Evolutionary conservation across 2,329 filamentous ascomycete genomes (phyloP), one percentile per base, ranked within the genome.

Genomic region (Elsinoe fawcettii): DNA sequence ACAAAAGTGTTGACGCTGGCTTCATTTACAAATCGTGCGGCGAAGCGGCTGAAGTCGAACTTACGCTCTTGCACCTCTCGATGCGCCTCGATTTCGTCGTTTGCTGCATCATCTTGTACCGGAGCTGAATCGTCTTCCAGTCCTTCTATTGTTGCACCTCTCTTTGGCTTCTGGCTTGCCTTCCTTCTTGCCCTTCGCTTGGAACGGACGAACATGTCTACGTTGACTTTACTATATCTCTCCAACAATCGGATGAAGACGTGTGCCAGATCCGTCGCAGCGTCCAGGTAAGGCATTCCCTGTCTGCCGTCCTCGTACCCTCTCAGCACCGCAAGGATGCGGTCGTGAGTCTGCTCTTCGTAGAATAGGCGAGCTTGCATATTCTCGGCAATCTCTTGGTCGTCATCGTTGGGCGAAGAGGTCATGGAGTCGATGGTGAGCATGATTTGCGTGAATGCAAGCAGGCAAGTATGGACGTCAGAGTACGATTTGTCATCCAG

Each of bases 281-380:
- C 87, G 71, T 99, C 91, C 1, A 99, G 79, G 64, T 96, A 99
- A 57, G 90, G 88, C 64, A 96, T 93, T 0, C 89, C 88, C 73
- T 97, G 93, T 37, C 54, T 43, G 8, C 54, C 54, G 60, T 92
- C 89, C 63, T 95, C 95, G 74, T 95, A 97, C n/a, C 81, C 85
- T 61, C 86, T 80, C 1, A 92, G 78, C 55, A 96, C 87, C 59
- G 84, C 82, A 27, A 92, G 81, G 54, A 99, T 82, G 22, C 88
- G 80, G 60, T 99, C 92, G 66, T 99, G 91, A 0, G 91, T 96
- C 0, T 88, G 83, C 67, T 97, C 90, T 71, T 99, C 93, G 73
- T 99, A 99, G 70, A 99, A 99, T n/a, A 99, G 89, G 60, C 92
- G 88, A 65, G 87, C 95, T 55, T 96, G 83, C 11, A 95, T 96